Conservation (phyloP, 495 filamentous ascomycete species). For the Penicillium diatomitis region DNA sequence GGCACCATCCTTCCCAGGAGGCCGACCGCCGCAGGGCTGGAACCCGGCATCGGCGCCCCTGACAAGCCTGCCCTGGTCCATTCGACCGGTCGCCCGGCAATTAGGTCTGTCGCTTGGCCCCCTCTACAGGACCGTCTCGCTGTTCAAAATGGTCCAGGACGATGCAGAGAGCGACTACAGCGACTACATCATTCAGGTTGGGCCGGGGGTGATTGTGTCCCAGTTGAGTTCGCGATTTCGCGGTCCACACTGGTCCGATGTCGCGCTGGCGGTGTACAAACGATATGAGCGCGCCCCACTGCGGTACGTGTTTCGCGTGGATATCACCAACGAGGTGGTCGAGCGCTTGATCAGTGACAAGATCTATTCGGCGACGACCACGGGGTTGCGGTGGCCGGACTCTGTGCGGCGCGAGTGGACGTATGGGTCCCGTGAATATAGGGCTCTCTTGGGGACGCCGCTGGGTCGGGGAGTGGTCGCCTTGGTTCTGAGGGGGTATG, state of each 20-base stretch:
- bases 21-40: neutral
- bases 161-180: neutral
- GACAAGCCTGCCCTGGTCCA: neutral
- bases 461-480: slow-evolving; percentile 1
- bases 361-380: neutral
- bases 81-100: neutral
- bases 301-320: slow-evolving; percentile 2
- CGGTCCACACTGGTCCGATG: slow-evolving; percentile 8
- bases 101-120: neutral
- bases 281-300: neutral
- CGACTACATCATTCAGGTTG: slow-evolving; percentile 1
- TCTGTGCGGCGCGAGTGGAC: neutral
- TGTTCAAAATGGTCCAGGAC: neutral
- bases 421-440: neutral
- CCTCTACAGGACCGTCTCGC: neutral
- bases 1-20: neutral
- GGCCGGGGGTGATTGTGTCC: slow-evolving; percentile 2
- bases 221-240: neutral
- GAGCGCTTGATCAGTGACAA: neutral
- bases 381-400: neutral
- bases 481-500: slow-evolving; percentile 3
- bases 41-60: neutral
- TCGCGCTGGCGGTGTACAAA: slow-evolving; percentile 3
- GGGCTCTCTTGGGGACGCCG: slow-evolving; percentile 2
- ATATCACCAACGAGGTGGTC: neutral